Conservation (phyloP, 352 stramenopile species). For the Pythium dissotocum region DNA sequence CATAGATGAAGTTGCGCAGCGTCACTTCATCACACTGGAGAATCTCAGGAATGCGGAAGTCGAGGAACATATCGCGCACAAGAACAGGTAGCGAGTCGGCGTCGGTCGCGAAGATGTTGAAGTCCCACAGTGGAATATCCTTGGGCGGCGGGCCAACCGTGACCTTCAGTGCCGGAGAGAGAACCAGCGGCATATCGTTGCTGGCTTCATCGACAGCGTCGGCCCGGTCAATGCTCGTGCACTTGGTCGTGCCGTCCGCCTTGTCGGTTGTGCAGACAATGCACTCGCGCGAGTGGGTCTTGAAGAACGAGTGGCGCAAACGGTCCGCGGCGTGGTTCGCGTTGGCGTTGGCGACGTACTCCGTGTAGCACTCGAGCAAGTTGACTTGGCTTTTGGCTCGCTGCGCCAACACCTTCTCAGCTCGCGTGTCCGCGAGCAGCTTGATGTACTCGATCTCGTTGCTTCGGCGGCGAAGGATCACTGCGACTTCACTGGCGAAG, state of each 20-base stretch:
- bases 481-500: conserved; percentile 84
- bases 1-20: conserved; percentile 80
- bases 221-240: conserved; percentile 18
- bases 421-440: conserved; percentile 74
- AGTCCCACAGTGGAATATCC: conserved; percentile 61
- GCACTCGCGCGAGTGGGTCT: conserved; percentile 45
- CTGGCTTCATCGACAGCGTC: conserved; percentile 6
- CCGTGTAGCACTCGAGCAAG: conserved; percentile 75
- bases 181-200: neutral
- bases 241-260: conserved; percentile 25
- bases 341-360: conserved; percentile 54
- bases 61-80: conserved; percentile 75
- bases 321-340: conserved; percentile 49
- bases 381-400: conserved; percentile 76
- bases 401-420: conserved; percentile 72
- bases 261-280: conserved; percentile 35
- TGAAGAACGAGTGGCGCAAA: conserved; percentile 60
- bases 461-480: conserved; percentile 76
- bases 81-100: conserved; percentile 49
- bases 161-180: conserved; percentile 13
- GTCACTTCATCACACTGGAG: conserved; percentile 54
- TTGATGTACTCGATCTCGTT: conserved; percentile 92
- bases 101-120: conserved; percentile 78
- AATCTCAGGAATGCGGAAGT: conserved; percentile 69
- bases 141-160: conserved; percentile 8